Conservation (phyloP, 805 yeast species). For the Candida oleophila region DNA sequence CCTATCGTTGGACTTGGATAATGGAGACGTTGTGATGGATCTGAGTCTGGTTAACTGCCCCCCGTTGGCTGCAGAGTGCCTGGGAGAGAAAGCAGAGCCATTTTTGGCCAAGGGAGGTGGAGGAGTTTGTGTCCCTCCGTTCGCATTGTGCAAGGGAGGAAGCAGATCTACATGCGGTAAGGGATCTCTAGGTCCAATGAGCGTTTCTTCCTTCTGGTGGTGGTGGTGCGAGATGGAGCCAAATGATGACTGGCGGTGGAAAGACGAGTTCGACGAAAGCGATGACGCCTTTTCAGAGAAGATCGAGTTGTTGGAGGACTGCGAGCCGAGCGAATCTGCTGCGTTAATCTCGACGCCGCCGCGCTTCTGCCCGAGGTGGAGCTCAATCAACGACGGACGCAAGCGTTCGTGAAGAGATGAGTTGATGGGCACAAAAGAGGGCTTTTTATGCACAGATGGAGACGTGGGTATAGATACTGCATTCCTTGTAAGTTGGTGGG, state of each 20-base stretch:
- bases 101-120: not conserved
- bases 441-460: slow-evolving; percentile 12
- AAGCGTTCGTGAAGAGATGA: slow-evolving; percentile 25
- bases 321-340: slow-evolving; percentile 26
- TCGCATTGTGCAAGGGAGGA: not conserved
- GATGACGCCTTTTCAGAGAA: slow-evolving; percentile 39
- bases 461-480: slow-evolving; percentile 12
- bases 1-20: not conserved
- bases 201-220: slow-evolving; percentile 11
- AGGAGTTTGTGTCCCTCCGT: not conserved
- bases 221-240: slow-evolving; percentile 26
- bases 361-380: slow-evolving; percentile 19
- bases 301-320: slow-evolving; percentile 27
- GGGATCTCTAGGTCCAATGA: slow-evolving; percentile 19
- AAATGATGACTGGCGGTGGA: slow-evolving; percentile 25
- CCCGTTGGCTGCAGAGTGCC: not conserved
- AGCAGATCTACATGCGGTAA: slow-evolving; percentile 1
- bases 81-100: not conserved
- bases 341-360: slow-evolving; percentile 5
- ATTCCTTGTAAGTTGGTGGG: slow-evolving; percentile 6
- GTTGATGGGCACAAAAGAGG: slow-evolving; percentile 16
- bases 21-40: not conserved
- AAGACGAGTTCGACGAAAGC: slow-evolving; percentile 29
- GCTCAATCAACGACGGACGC: slow-evolving; percentile 36
- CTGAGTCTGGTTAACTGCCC: not conserved